Conservation (phyloP, 495 filamentous ascomycete genomes). For the Amniculicola lignicola region DNA sequence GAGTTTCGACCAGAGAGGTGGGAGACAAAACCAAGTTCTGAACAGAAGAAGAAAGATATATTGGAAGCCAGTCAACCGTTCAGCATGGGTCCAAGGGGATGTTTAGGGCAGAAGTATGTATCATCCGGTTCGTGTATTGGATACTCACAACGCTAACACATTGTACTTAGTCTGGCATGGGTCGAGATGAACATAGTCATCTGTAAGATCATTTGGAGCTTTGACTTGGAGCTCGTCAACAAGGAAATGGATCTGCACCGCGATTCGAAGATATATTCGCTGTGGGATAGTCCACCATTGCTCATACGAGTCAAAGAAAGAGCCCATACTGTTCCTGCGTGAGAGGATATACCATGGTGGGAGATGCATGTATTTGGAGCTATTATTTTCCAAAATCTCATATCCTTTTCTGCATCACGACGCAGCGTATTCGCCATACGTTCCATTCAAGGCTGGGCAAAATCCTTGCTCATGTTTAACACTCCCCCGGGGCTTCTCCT, state of each 20-base stretch:
- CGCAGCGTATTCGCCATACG: no score
- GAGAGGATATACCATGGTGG: no score
- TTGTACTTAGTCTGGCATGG: background rate
- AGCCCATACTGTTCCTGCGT: no score
- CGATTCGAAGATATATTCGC: background rate
- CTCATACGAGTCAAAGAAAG: background rate
- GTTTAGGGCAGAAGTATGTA: conserved; percentile 1
- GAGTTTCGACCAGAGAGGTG: background rate
- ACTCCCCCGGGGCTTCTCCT: no score
- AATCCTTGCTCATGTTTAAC: no score
- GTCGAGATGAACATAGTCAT: background rate
- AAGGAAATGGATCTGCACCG: background rate
- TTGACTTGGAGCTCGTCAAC: background rate
- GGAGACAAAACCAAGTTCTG: background rate
- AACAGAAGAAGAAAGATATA: background rate
- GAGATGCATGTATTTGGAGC: no score
- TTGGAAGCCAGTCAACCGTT: conserved; percentile 7
- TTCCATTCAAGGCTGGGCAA: no score
- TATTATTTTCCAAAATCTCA: no score
- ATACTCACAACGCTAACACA: background rate
- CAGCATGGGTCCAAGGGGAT: background rate
- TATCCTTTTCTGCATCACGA: no score
- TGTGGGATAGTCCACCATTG: background rate
- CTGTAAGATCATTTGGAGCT: background rate
- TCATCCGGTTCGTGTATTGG: no score